Evolutionary conservation across 441 rosid genomes (phyloP), one percentile per base, ranked within the genome.

Genomic region (Aleurites moluccanus): DNA sequence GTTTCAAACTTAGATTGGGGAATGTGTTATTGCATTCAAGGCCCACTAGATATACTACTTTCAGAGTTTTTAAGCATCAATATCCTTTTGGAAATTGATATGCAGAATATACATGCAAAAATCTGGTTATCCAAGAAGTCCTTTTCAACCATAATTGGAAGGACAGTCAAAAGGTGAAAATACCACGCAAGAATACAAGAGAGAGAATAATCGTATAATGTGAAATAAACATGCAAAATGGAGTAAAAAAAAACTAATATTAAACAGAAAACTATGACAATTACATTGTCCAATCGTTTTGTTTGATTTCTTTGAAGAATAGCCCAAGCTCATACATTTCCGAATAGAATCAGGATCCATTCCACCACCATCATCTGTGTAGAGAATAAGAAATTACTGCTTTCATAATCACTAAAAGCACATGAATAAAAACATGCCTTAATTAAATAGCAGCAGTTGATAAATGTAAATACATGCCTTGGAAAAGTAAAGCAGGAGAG

Each of bases 281-380:
- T 88, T 84, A 95, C 99, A 95, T 80, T 95, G 97, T 80, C 99
- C 98, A 82, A 95, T 93, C n/a, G 97, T 92, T 27, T 87, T 87
- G 69, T 88, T 93, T 21, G 97, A 81, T 80, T 93, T 93, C 88
- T 95, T 95, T 47, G 95, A 85, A 47, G 99, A 95, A 82, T 91
- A 95, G 33, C 97, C 99, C 91, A 95, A 88, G 86, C 99, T 96
- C 98, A 96, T 88, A 80, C 98, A 96, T 82, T 89, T 93, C 80
- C 99, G 83, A 4, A 93, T 80, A 69, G 88, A 78, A 42, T 85
- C 86, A 33, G 99, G 97, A 86, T 87, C 86, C 98, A 96, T 96
- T 75, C 99, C 98, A 75, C 94, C 93, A 15, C 97, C 99, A 83
- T 95, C 97, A 86, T 95, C 99, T 96, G 83, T 71, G 80, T 59